Conservation (phyloP, 1,139 yeast genomes). For the Blastobotrys petasosporus region DNA sequence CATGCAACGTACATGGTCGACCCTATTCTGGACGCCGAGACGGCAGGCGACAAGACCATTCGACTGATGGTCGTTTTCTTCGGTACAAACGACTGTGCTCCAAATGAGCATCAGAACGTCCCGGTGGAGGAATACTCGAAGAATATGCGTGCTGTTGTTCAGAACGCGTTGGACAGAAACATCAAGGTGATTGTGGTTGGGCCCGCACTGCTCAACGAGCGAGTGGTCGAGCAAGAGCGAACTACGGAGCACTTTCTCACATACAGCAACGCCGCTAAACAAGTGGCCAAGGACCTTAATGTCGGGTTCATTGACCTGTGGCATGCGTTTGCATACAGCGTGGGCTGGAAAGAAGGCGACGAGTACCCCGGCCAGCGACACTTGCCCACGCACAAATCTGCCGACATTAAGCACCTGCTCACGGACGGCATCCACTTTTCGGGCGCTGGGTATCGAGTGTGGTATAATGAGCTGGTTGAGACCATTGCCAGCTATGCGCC, state of each 20-base stretch:
- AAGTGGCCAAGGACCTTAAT: constrained; percentile 40
- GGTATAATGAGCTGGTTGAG: constrained; percentile 38
- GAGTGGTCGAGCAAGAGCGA: constrained; percentile 38
- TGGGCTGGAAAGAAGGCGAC: constrained; percentile 28
- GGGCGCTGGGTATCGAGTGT: constrained; percentile 51
- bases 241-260: constrained; percentile 34
- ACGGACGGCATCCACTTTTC: constrained; percentile 67
- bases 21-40: constrained; percentile 17
- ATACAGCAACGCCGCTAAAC: constrained; percentile 47
- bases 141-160: constrained; percentile 42
- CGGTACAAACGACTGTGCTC: constrained; percentile 19
- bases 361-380: constrained; percentile 20
- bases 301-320: constrained; percentile 54
- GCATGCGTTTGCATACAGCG: constrained; percentile 36
- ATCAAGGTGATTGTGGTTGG: constrained; percentile 54
- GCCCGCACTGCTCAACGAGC: constrained; percentile 55
- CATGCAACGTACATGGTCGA: constrained; percentile 26
- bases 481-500: constrained; percentile 41
- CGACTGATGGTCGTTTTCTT: constrained; percentile 19
- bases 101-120: constrained; percentile 41
- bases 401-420: constrained; percentile 25
- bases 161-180: constrained; percentile 27
- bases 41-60: constrained; percentile 7
- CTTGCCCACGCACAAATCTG: constrained; percentile 32
- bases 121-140: constrained; percentile 40